Percentiles rank a stretch among this genome's conserved stretches.
phyloP scores from a whole-genome alignment of 2,329 filamentous ascomycete species.

The Colletotrichum sp. region DNA sequence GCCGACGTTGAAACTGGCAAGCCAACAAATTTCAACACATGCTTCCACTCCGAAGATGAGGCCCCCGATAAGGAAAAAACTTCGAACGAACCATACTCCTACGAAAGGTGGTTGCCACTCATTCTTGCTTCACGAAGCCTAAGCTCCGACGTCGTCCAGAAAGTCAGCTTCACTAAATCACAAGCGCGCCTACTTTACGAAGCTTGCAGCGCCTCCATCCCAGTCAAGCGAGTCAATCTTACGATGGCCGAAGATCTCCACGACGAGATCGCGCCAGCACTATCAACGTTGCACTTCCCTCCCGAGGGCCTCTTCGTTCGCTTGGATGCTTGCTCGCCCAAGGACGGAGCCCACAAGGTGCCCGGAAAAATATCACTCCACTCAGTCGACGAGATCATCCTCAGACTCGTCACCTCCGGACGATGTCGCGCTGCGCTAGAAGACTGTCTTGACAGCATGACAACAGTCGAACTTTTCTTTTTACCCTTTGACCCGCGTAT shows the following conservation, averaged over 20 bases:
- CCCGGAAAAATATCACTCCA: background rate
- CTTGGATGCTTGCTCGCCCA: background rate
- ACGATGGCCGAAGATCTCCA: background rate
- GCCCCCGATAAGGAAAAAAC: background rate
- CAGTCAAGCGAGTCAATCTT: background rate
- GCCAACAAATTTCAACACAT: background rate
- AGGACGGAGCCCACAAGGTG: background rate
- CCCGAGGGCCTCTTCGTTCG: background rate
- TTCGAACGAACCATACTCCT: background rate
- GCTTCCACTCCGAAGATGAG: background rate
- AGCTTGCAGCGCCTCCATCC: background rate
- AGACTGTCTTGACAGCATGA: background rate
- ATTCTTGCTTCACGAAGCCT: background rate
- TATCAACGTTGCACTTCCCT: background rate
- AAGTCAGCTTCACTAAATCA: background rate
- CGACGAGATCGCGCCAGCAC: background rate
- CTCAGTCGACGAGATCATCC: background rate
- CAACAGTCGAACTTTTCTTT: background rate
- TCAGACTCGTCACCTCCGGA: background rate
- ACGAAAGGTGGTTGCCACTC: background rate
- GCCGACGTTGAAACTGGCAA: background rate
- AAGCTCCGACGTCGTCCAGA: background rate
- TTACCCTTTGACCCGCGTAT: conserved; percentile 29
- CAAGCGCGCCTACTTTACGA: background rate
- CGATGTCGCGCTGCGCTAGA: background rate